phyloP scores from a whole-genome alignment of 345 rosid species.

The Carallia brachiata region DNA sequence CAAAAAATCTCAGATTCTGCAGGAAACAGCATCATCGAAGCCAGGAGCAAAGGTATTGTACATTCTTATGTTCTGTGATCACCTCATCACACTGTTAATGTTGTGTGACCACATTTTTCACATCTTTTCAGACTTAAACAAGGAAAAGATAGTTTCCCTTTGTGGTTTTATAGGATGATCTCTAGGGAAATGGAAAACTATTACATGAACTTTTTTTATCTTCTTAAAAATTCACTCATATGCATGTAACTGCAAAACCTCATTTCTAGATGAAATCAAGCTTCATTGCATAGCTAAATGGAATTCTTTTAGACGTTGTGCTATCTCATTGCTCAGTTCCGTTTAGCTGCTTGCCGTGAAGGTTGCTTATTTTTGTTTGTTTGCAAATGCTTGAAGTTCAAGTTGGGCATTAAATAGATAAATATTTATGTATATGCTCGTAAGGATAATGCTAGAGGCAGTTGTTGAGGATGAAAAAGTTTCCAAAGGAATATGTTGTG shows the following conservation, averaged over 20 bases:
- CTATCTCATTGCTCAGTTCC: neutral
- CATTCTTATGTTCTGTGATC: neutral
- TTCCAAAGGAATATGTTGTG: neutral
- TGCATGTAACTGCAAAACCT: neutral
- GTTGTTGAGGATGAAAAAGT: neutral
- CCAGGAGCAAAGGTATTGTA: conserved; percentile 47
- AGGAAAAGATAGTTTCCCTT: too few relatives aligned
- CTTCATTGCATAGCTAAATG: too few relatives aligned
- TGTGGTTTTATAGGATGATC: too few relatives aligned
- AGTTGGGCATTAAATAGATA: neutral
- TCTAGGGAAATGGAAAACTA: too few relatives aligned
- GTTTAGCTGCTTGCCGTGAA: neutral
- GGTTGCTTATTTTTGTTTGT: neutral
- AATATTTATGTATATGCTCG: neutral
- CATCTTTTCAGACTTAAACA: neutral
- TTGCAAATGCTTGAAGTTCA: neutral
- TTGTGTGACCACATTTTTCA: neutral
- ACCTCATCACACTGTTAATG: neutral
- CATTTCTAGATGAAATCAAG: neutral
- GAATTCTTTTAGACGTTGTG: neutral
- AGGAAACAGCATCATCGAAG: conserved; percentile 17
- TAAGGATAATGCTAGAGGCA: neutral
- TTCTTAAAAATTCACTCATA: neutral
- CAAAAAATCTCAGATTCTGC: conserved; percentile 30
- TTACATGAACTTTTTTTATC: too few relatives aligned